A percentile compares a stretch with the other conserved stretches of the same genome.
Evolutionary conservation across 345 rosid species (phyloP).

Genomic region (Citrus cavaleriei): DNA sequence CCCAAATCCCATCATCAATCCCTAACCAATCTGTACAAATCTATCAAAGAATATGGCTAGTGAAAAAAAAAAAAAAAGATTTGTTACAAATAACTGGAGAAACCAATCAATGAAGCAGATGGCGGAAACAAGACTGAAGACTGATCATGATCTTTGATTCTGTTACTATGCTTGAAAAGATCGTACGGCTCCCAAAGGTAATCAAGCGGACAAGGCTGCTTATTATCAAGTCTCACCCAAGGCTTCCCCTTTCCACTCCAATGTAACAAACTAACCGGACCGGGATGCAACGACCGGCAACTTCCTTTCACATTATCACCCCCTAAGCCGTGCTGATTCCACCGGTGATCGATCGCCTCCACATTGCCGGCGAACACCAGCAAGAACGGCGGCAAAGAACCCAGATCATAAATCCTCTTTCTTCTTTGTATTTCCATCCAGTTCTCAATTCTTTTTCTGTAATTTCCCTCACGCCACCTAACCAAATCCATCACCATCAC

Average conservation of each 20-base stretch:
- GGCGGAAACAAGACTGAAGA: constrained; percentile 17
- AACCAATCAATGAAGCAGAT: constrained; percentile 26
- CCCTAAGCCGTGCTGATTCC: constrained; percentile 98
- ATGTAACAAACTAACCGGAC: constrained; percentile 88
- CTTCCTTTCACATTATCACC: constrained; percentile 89
- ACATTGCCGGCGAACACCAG: constrained; percentile 79
- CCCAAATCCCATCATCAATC: neutral
- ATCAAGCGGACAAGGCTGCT: constrained; percentile 75
- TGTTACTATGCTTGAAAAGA: constrained; percentile 31
- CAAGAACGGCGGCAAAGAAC: constrained; percentile 89
- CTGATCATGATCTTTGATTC: constrained; percentile 22
- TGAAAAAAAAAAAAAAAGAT: constrained; percentile 16
- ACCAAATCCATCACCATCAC: constrained; percentile 94
- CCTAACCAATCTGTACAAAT: constrained; percentile 11
- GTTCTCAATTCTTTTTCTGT: constrained; percentile 56
- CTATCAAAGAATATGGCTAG: constrained; percentile 3
- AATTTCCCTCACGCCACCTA: constrained; percentile 74
- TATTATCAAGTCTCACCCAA: constrained; percentile 79
- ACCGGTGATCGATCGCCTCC: constrained; percentile 73
- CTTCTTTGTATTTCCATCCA: constrained; percentile 90
- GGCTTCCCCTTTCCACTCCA: constrained; percentile 99
- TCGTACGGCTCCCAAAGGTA: constrained; percentile 83
- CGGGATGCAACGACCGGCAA: constrained; percentile 77
- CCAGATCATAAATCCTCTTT: constrained; percentile 76
- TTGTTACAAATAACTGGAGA: constrained; percentile 35